Conservation (phyloP, 306 rosid species). For the Prosopis cineraria region DNA sequence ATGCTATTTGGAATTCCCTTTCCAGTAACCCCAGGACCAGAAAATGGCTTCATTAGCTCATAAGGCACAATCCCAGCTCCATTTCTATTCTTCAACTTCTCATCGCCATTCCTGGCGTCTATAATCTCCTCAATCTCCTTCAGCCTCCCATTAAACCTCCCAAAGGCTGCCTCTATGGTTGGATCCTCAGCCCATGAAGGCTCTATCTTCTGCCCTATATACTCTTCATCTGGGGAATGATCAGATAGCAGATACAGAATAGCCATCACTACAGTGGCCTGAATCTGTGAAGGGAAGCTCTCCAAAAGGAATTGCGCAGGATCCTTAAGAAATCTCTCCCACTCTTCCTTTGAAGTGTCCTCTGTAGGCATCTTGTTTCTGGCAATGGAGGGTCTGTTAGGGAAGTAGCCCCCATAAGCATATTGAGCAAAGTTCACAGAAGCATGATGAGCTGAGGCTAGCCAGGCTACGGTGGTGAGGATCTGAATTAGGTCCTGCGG, state of each 20-base stretch:
- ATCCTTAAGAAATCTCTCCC: slow-evolving; percentile 30
- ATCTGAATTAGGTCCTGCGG: slow-evolving; percentile 33
- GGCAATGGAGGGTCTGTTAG: slow-evolving; percentile 41
- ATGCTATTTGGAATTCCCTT: slow-evolving; percentile 50
- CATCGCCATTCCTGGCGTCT: slow-evolving; percentile 44
- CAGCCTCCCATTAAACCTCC: slow-evolving; percentile 32
- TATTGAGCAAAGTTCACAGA: too few relatives aligned
- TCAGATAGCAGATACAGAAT: slow-evolving; percentile 40
- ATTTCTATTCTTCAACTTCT: slow-evolving; percentile 34
- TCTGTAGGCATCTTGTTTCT: slow-evolving; percentile 50
- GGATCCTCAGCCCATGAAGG: slow-evolving; percentile 42
- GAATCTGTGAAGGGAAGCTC: slow-evolving; percentile 50
- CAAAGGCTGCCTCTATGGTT: slow-evolving; percentile 33
- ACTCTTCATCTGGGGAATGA: slow-evolving; percentile 53
- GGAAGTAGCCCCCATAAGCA: slow-evolving; percentile 48
- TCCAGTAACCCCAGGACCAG: slow-evolving; percentile 53
- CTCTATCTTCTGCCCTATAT: slow-evolving; percentile 36
- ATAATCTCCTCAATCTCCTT: slow-evolving; percentile 45
- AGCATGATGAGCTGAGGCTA: too few relatives aligned
- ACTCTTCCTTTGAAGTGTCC: too few relatives aligned
- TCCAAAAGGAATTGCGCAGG: slow-evolving; percentile 43
- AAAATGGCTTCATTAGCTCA: slow-evolving; percentile 51
- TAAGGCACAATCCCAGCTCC: slow-evolving; percentile 54
- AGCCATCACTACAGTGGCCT: slow-evolving; percentile 39
- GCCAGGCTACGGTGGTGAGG: too few relatives aligned